Conservation (phyloP, 352 stramenopile genomes). For the Phytopythium boreale region DNA sequence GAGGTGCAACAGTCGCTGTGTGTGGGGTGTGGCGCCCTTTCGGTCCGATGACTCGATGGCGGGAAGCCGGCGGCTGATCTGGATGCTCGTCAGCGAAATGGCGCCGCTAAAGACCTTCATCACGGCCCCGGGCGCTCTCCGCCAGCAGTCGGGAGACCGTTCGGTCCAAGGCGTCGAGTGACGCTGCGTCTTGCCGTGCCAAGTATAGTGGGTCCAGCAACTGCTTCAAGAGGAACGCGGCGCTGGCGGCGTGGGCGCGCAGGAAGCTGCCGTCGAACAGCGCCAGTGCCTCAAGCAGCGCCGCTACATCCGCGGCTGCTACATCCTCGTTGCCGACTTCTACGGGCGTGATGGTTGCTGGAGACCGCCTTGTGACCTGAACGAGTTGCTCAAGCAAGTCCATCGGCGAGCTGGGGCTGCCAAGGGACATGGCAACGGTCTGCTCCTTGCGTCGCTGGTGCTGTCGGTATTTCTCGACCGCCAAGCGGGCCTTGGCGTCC, state of each 20-base stretch:
- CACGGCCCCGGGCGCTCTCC: no score
- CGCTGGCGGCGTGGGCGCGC: constrained; percentile 25
- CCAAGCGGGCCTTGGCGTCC: constrained; percentile 13
- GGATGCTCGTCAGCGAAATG: background rate
- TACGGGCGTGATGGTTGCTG: background rate
- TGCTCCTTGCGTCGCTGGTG: background rate
- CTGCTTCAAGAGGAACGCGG: constrained; percentile 30
- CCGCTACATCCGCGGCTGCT: background rate
- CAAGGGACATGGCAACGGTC: background rate
- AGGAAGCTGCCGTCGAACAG: constrained; percentile 12
- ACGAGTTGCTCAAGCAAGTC: constrained; percentile 27
- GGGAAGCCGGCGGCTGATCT: background rate
- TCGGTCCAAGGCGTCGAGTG: constrained; percentile 18
- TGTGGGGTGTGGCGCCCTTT: background rate
- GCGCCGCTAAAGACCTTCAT: no score
- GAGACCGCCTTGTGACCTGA: background rate
- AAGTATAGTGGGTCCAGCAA: constrained; percentile 29
- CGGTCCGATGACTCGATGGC: background rate
- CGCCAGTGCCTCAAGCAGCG: background rate
- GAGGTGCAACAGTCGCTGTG: background rate
- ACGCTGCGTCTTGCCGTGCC: constrained; percentile 11
- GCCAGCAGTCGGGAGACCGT: constrained; percentile 20
- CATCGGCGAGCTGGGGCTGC: constrained; percentile 24
- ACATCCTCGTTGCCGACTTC: constrained; percentile 12
- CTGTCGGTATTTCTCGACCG: background rate